A percentile compares a stretch with the other conserved stretches of the same genome.
phyloP scores from a whole-genome alignment of 495 filamentous ascomycete species.

The Aspergillus bridgeri region DNA sequence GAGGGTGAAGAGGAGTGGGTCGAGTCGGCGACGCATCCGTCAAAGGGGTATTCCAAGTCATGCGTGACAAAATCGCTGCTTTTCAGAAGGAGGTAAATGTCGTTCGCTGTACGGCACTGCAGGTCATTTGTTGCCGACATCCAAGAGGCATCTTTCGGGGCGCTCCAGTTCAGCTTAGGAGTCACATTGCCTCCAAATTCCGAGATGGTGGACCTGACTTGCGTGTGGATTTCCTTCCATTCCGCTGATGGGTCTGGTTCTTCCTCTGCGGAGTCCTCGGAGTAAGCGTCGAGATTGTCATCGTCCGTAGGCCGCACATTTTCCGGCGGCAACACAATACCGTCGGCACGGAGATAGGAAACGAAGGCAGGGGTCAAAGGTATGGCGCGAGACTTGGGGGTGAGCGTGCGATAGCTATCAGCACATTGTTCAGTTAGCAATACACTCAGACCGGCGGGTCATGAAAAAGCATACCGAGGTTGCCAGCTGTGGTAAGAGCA shows the following conservation, averaged over 20 bases:
- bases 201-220: conserved; percentile 70
- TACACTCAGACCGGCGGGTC: not conserved
- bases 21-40: conserved; percentile 59
- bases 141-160: conserved; percentile 95
- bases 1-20: conserved; percentile 13
- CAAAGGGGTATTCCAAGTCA: conserved; percentile 89
- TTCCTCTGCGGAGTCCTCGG: conserved; percentile 42
- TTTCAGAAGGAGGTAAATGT: conserved; percentile 91
- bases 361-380: conserved; percentile 73
- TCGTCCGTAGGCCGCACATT: conserved; percentile 30
- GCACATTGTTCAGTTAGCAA: not conserved
- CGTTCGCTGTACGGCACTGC: conserved; percentile 80
- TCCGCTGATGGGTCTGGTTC: conserved; percentile 53
- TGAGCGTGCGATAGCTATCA: conserved; percentile 69
- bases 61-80: conserved; percentile 90
- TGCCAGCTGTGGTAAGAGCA: conserved; percentile 96
- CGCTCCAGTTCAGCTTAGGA: conserved; percentile 96
- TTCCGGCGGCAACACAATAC: conserved; percentile 77
- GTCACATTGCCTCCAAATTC: conserved; percentile 77
- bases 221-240: conserved; percentile 70
- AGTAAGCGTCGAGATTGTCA: conserved; percentile 35
- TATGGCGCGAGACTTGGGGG: conserved; percentile 80
- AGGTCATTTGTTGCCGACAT: conserved; percentile 87
- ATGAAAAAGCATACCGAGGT: conserved; percentile 41
- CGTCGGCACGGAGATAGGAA: conserved; percentile 85